Base-by-base conservation (phyloP, 192 early-diverging fungal genomes). In the Podochytrium sp. region DNA sequence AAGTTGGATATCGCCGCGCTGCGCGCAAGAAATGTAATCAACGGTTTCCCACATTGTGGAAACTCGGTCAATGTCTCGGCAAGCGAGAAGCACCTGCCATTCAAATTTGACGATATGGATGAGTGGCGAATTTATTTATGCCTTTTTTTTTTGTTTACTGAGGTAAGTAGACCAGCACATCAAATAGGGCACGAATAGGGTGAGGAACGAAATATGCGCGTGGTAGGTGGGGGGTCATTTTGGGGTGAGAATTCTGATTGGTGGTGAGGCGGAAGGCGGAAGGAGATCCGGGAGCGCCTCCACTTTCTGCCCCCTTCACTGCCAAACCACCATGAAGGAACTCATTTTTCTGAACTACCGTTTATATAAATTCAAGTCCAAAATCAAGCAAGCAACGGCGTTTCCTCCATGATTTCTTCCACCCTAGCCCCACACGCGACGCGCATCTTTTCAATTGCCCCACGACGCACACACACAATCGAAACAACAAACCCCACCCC, bases 1-100 rank as follows among this genome's bases (percentile, higher is more conserved):
- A n/a, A 14, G n/a, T 49, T 41, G 43, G 4, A 65, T 42, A 16
- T 65, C 63, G 12, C 23, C 6, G 10, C 63, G 63, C 38, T 65
- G 39, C 5, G 63, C 63, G 41, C 63, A 65, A 7, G 63, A 47
- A n/a, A 18, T 20, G 63, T 65, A 65, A 27, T 65, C 63, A 29
- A 65, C 35, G 34, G 20, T 29, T 25, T 41, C 40, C 7, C 41
- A 25, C 20, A 25, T 65, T 16, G 10, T 25, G 20, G 40, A 23
- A 43, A 14, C 25, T 41, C 7, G 7, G 6, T 30, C 63, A 12
- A 65, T 43, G n/a, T 65, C 63, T 23, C 63, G 38, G 32, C 63
- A 65, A 5, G 35, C 63, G 47, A 65, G 23, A 12, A 65, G 37
- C n/a, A 65, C 42, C 7, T 25, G n/a, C 23, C 41, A 20, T 49